Evolutionary conservation across 2,329 filamentous ascomycete species (phyloP).

Genomic region (Podosphaera aphanis): DNA sequence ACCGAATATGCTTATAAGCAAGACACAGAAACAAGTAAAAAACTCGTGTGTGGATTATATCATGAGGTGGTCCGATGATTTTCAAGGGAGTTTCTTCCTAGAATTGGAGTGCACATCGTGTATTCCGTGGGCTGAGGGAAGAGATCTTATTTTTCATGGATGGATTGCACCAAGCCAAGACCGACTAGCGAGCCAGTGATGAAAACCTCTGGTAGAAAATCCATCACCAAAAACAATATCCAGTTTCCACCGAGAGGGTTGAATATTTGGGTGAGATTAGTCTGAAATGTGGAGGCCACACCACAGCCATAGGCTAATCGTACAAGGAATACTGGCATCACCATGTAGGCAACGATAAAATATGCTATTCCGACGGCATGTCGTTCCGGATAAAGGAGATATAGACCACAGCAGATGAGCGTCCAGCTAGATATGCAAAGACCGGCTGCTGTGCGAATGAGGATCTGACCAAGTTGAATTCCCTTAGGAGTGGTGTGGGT

Average conservation of each 20-base stretch:
- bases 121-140: neutral
- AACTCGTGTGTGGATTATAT: neutral
- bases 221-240: slow-evolving; percentile 1
- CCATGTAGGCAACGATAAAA: neutral
- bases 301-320: slow-evolving; percentile 1
- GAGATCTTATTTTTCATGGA: neutral
- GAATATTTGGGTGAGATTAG: slow-evolving; percentile 1
- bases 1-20: neutral
- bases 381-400: neutral
- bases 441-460: slow-evolving; percentile 1
- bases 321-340: slow-evolving; percentile 1
- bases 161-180: neutral
- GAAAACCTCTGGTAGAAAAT: slow-evolving; percentile 2
- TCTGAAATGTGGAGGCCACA: slow-evolving; percentile 1
- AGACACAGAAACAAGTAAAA: neutral
- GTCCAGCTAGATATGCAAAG: slow-evolving; percentile 1
- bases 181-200: neutral
- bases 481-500: neutral
- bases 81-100: neutral
- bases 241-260: slow-evolving; percentile 2
- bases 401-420: neutral
- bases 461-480: neutral
- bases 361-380: neutral
- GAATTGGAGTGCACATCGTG: neutral
- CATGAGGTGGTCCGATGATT: neutral